These are phyloP conservation scores for Paraphoma sp. DNA, from an alignment of 2,329 filamentous ascomycete species.

Conservation along the genomic window DNA sequence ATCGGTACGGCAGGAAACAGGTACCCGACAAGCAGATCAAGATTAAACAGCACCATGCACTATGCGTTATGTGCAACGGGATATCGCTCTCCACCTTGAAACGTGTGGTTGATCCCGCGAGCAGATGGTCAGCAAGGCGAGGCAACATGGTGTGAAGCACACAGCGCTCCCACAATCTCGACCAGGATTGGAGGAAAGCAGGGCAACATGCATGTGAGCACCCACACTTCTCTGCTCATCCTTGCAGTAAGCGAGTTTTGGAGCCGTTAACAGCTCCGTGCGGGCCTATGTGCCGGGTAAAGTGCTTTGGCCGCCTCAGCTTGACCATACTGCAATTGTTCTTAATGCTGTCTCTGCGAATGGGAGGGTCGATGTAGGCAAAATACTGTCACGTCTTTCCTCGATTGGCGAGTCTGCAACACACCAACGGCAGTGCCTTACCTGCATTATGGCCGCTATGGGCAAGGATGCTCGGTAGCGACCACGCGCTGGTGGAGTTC, in stretches of 20 bases:
- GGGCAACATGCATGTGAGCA: slow-evolving; percentile 2
- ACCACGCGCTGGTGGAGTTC: slow-evolving; percentile 16
- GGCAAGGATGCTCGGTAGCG: slow-evolving; percentile 11
- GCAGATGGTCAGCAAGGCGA: not conserved
- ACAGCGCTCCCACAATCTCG: not conserved
- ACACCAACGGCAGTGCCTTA: slow-evolving; percentile 23
- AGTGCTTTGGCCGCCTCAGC: slow-evolving; percentile 21
- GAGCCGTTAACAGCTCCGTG: slow-evolving; percentile 27
- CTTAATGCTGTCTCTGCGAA: slow-evolving; percentile 19
- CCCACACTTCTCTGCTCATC: slow-evolving; percentile 13
- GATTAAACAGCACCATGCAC: not conserved
- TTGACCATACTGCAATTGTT: slow-evolving; percentile 18
- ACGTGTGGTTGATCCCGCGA: too few relatives aligned
- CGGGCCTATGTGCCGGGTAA: slow-evolving; percentile 41
- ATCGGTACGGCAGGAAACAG: not conserved
- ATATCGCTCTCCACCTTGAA: not conserved
- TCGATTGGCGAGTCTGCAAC: slow-evolving; percentile 27
- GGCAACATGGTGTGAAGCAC: slow-evolving; percentile 7
- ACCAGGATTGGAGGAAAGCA: too few relatives aligned
- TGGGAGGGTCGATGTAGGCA: slow-evolving; percentile 8
- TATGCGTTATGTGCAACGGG: not conserved
- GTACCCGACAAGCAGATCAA: not conserved
- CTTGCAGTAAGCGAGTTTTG: slow-evolving; percentile 22
- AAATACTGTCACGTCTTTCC: slow-evolving; percentile 17
- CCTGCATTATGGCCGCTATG: slow-evolving; percentile 16